A percentile compares a stretch with the other conserved stretches of the same genome.
Evolutionary conservation across 1,139 yeast genomes (phyloP).

Genomic region (Kodamaea derodonti): DNA sequence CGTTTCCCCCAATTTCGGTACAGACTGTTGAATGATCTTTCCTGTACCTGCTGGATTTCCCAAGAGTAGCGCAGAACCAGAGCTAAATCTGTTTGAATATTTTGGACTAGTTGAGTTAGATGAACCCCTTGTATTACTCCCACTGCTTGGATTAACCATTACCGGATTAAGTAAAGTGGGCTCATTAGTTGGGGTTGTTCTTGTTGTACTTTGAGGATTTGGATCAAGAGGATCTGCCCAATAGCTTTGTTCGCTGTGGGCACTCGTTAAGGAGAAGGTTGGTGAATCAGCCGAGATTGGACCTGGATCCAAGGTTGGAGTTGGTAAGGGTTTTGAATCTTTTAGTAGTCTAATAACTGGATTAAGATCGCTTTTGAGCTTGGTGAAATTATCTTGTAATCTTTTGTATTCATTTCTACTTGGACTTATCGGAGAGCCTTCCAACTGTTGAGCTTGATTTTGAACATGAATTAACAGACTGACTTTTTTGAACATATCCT

Average conservation of each 20-base stretch:
- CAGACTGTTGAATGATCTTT: slow-evolving; percentile 31
- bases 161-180: slow-evolving; percentile 1
- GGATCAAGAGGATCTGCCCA: slow-evolving; percentile 8
- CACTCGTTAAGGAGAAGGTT: slow-evolving; percentile 24
- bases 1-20: slow-evolving; percentile 17
- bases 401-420: slow-evolving; percentile 31
- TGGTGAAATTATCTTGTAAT: slow-evolving; percentile 46
- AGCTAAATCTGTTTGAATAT: slow-evolving; percentile 34
- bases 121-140: not conserved
- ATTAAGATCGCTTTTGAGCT: slow-evolving; percentile 49
- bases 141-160: not conserved
- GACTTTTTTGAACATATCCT: slow-evolving; percentile 33
- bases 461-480: slow-evolving; percentile 9
- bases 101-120: slow-evolving; percentile 34
- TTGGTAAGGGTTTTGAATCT: slow-evolving; percentile 55
- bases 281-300: slow-evolving; percentile 31
- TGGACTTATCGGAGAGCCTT: slow-evolving; percentile 1
- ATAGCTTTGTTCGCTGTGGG: slow-evolving; percentile 10
- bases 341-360: slow-evolving; percentile 51
- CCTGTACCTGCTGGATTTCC: slow-evolving; percentile 32
- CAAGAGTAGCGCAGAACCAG: slow-evolving; percentile 23
- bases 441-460: slow-evolving; percentile 17
- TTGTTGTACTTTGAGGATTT: not conserved
- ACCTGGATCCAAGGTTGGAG: slow-evolving; percentile 47
- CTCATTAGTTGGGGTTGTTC: not conserved